Evolutionary conservation across 2,329 filamentous ascomycete species (phyloP).

Genomic region (Penicillium digitatum): DNA sequence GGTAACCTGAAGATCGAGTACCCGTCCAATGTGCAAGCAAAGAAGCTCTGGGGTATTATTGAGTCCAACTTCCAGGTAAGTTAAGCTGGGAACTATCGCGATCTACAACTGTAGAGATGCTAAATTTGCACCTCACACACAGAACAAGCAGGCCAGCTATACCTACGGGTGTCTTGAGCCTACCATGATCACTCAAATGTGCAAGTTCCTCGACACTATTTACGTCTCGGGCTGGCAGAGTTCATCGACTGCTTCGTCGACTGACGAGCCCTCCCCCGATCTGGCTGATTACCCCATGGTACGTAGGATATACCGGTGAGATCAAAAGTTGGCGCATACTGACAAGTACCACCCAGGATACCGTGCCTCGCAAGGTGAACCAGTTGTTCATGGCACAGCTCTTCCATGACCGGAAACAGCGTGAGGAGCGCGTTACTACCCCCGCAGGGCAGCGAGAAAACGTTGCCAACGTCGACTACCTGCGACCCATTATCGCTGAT

Average conservation of each 20-base stretch:
- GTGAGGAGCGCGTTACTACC: conserved; percentile 81
- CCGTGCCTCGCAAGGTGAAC: conserved; percentile 95
- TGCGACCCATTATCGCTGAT: conserved; percentile 93
- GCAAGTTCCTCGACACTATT: conserved; percentile 95
- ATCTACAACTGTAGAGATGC: background rate
- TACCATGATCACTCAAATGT: conserved; percentile 99
- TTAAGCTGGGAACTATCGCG: conserved; percentile 16
- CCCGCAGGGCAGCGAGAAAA: conserved; percentile 68
- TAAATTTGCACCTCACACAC: conserved; percentile 12
- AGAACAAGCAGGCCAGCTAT: conserved; percentile 82
- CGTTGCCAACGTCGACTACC: conserved; percentile 81
- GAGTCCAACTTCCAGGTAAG: conserved; percentile 78
- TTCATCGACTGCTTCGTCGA: conserved; percentile 89
- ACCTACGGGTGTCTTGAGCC: conserved; percentile 97
- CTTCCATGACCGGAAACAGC: conserved; percentile 99
- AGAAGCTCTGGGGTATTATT: conserved; percentile 91
- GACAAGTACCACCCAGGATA: conserved; percentile 59
- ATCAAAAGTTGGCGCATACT: conserved; percentile 7
- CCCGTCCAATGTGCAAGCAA: conserved; percentile 79
- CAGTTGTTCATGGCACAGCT: conserved; percentile 98
- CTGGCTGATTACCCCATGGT: conserved; percentile 95
- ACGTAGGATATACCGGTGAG: conserved; percentile 30
- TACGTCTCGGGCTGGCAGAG: conserved; percentile 99
- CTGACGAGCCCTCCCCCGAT: conserved; percentile 95
- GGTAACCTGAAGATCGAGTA: conserved; percentile 89